Conservation (phyloP, 2,329 filamentous ascomycete species). For the Colletotrichum graminicola region DNA sequence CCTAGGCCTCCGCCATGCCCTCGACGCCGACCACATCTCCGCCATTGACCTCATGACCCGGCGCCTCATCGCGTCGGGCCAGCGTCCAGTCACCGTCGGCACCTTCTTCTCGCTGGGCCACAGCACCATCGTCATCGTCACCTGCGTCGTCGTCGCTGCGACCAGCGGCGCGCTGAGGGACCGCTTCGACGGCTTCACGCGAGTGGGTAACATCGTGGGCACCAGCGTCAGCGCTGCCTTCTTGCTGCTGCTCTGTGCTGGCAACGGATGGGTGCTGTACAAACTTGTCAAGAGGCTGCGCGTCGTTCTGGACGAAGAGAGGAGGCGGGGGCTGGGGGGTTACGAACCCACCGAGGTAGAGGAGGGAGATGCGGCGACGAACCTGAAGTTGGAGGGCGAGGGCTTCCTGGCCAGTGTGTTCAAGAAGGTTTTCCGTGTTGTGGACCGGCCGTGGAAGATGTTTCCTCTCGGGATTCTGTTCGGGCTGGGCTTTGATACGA, state of each 20-base stretch:
- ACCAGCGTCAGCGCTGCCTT: slow-evolving; percentile 88
- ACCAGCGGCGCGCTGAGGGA: slow-evolving; percentile 86
- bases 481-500: slow-evolving; percentile 94
- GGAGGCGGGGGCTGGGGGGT: slow-evolving; percentile 45
- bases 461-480: slow-evolving; percentile 90
- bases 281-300: slow-evolving; percentile 79
- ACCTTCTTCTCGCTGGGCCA: slow-evolving; percentile 96
- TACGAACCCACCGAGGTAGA: slow-evolving; percentile 46
- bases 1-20: slow-evolving; percentile 90
- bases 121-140: slow-evolving; percentile 91
- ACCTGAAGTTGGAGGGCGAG: slow-evolving; percentile 79
- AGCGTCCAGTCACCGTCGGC: slow-evolving; percentile 89
- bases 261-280: slow-evolving; percentile 88
- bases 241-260: slow-evolving; percentile 82
- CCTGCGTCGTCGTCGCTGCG: slow-evolving; percentile 91
- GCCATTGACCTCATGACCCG: slow-evolving; percentile 97
- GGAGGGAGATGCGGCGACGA: slow-evolving; percentile 53
- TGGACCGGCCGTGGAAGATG: slow-evolving; percentile 92
- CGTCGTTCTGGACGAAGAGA: slow-evolving; percentile 64
- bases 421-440: slow-evolving; percentile 79
- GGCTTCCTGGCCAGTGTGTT: slow-evolving; percentile 81
- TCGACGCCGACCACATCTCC: slow-evolving; percentile 90
- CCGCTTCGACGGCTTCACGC: slow-evolving; percentile 83
- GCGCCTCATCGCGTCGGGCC: slow-evolving; percentile 85
- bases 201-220: slow-evolving; percentile 88